These are phyloP conservation scores for Erysimum pusillum DNA, from an alignment of 441 rosid genomes.

Conservation along the genomic window DNA sequence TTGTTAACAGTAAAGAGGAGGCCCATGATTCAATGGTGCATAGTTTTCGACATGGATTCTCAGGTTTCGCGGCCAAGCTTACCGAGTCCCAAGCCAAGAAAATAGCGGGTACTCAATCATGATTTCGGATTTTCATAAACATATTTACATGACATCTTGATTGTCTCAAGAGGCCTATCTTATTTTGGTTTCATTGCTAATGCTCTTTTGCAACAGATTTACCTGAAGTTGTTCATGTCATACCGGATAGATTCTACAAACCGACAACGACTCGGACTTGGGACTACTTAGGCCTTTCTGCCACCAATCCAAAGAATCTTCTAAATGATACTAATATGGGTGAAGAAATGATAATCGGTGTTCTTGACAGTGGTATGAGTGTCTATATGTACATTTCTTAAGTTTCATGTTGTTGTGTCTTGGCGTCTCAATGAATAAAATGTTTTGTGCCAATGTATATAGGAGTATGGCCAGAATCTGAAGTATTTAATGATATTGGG, in stretches of 20 bases:
- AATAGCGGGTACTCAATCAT: conserved; percentile 32
- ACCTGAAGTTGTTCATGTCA: conserved; percentile 45
- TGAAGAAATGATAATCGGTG: conserved; percentile 31
- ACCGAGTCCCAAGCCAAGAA: conserved; percentile 57
- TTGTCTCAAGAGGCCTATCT: neutral
- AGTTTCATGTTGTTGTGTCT: neutral
- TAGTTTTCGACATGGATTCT: conserved; percentile 73
- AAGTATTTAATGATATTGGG: conserved; percentile 63
- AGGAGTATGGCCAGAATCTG: conserved; percentile 82
- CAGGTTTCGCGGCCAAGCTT: conserved; percentile 69
- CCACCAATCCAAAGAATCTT: conserved; percentile 29
- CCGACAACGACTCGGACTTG: conserved; percentile 43
- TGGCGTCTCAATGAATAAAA: neutral
- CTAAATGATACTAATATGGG: conserved; percentile 39
- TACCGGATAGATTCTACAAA: conserved; percentile 36
- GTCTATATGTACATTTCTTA: neutral
- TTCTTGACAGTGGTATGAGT: conserved; percentile 44
- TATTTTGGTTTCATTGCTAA: neutral
- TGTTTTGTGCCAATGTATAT: neutral
- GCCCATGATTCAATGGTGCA: conserved; percentile 63
- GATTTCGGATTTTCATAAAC: neutral
- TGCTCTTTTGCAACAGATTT: conserved; percentile 30
- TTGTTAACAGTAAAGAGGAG: conserved; percentile 57
- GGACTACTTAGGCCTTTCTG: conserved; percentile 43
- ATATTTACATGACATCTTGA: neutral